These are phyloP conservation scores for Rhodotorula babjevae DNA, from an alignment of 768 basidiomycete species.

Conservation along the genomic window DNA sequence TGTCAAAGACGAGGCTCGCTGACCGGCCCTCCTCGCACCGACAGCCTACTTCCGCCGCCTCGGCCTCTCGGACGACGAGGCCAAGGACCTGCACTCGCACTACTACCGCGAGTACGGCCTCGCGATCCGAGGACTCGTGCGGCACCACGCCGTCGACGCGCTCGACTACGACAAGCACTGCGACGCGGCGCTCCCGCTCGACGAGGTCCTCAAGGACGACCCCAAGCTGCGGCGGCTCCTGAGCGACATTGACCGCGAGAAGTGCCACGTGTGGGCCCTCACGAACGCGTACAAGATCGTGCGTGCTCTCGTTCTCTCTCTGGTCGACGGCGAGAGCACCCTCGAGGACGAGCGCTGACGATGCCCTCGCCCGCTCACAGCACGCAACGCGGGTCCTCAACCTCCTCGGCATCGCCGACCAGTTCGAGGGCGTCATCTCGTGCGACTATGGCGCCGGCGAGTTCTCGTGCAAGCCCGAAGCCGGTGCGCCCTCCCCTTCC, in stretches of 20 bases:
- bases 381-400: constrained; percentile 36
- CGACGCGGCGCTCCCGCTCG: constrained; percentile 39
- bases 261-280: constrained; percentile 37
- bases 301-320: neutral
- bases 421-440: constrained; percentile 42
- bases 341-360: neutral
- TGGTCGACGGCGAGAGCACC: no score
- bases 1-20: neutral
- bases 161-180: constrained; percentile 38
- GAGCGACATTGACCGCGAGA: constrained; percentile 26
- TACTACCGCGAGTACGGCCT: constrained; percentile 29
- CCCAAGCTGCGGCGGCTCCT: constrained; percentile 13
- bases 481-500: neutral
- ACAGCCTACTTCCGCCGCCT: constrained; percentile 25
- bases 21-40: neutral
- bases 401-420: constrained; percentile 31
- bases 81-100: constrained; percentile 21
- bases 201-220: constrained; percentile 26
- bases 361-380: neutral
- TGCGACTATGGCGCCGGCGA: constrained; percentile 40
- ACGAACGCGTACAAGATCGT: constrained; percentile 39
- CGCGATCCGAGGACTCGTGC: constrained; percentile 38
- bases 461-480: constrained; percentile 40
- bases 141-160: constrained; percentile 39
- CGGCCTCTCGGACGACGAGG: constrained; percentile 29